Evolutionary conservation across 2,329 filamentous ascomycete genomes (phyloP), one percentile per base, ranked within the genome.

Genomic region (Aspergillus sp.): DNA sequence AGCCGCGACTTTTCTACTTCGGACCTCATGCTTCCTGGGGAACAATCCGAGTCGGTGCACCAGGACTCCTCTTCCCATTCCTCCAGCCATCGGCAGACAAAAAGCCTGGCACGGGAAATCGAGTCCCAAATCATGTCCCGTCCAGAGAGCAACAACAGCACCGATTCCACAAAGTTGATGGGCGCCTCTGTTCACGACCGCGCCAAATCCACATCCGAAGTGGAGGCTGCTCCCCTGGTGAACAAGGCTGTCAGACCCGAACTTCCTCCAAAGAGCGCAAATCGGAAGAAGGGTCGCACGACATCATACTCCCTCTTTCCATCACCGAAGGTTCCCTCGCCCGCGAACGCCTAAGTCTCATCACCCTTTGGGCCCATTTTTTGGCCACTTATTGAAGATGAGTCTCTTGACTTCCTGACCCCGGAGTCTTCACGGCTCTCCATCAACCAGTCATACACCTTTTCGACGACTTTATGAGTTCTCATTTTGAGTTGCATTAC

Each of bases 271-370:
- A 73, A 68, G 56, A 68, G 67, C 34, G 57, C 61, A 3, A 64
- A 66, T 59, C 65, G 72, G 44, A 69, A 68, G 55, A 76, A 74
- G 64, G 67, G 62, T 55, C 69, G 76, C 42, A 68, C 30, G 5
- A 42, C 75, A n/a, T 78, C 76, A 36, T 79, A 79, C 62, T 79
- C 77, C 41, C 71, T 64, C 61, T 68, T 63, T 55, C 64, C 64
- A 12, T 50, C 61, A 9, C 30, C 61, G 5, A 38, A 47, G 9
- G 20, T 53, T 44, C 49, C 54, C 3, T 38, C 50, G 43, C 20
- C 17, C 15, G 30, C 49, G 8, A 52, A 44, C 43, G 3, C 17
- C 30, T 45, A 30, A 34, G 12, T 3, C n/a, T 36, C 41, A 7
- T 38, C 17, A 18, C 11, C 48, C 26, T 39, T 36, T 52, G 26